These are phyloP conservation scores for Neurospora intermedia DNA, from an alignment of 495 filamentous ascomycete genomes.

Conservation along the genomic window DNA sequence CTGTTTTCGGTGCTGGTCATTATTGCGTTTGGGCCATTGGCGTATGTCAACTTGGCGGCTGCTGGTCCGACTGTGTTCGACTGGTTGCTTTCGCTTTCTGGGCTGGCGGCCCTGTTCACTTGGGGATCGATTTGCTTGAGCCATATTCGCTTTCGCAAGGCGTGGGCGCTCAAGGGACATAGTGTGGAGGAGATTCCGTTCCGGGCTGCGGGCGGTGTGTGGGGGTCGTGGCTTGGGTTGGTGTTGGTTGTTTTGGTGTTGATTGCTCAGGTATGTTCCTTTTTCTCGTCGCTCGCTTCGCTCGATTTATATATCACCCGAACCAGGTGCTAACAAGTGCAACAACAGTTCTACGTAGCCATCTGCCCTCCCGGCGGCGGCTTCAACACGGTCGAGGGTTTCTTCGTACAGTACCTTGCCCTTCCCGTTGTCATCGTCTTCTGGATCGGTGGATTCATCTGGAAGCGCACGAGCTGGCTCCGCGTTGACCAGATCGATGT, in stretches of 20 bases:
- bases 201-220: conserved; percentile 52
- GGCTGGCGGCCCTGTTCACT: conserved; percentile 58
- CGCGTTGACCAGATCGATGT: conserved; percentile 48
- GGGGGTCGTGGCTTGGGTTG: conserved; percentile 57
- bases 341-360: conserved; percentile 38
- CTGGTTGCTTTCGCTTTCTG: conserved; percentile 62
- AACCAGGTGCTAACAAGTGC: background rate
- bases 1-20: conserved; percentile 35
- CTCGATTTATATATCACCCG: conserved; percentile 4
- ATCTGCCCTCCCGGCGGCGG: conserved; percentile 33
- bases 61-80: conserved; percentile 41
- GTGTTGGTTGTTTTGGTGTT: conserved; percentile 49
- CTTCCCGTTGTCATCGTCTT: conserved; percentile 69
- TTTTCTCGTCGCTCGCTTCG: background rate
- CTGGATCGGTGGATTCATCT: conserved; percentile 53
- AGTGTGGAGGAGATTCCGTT: conserved; percentile 62
- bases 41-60: conserved; percentile 43
- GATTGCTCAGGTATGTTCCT: conserved; percentile 44
- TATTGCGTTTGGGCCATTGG: conserved; percentile 41
- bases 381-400: conserved; percentile 43
- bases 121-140: conserved; percentile 67
- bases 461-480: conserved; percentile 52
- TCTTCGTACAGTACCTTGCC: conserved; percentile 75
- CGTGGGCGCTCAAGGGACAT: conserved; percentile 54
- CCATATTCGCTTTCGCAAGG: conserved; percentile 53